Evolutionary conservation across 768 basidiomycete species (phyloP).

Genomic region (Tulasnella sp.): DNA sequence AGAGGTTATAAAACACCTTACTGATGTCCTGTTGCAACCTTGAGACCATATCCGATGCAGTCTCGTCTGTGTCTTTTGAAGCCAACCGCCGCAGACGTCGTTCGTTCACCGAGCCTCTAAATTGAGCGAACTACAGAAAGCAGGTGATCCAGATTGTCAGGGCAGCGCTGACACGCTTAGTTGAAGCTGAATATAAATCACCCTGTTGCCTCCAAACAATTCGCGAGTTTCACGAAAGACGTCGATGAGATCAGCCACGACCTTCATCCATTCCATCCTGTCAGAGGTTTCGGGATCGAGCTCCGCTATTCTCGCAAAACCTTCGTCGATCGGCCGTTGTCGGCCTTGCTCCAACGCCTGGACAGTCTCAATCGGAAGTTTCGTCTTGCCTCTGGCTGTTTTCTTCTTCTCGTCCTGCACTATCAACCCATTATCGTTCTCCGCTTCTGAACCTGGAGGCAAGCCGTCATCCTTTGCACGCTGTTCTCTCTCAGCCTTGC

Average conservation of each 20-base stretch:
- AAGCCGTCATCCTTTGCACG: background rate
- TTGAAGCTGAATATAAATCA: constrained; percentile 31
- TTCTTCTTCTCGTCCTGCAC: constrained; percentile 10
- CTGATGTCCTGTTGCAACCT: constrained; percentile 68
- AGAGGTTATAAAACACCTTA: constrained; percentile 25
- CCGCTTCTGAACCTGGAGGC: too few relatives aligned
- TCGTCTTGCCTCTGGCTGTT: background rate
- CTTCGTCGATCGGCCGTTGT: constrained; percentile 51
- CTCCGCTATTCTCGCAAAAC: constrained; percentile 50
- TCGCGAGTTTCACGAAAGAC: constrained; percentile 79
- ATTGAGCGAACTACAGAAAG: constrained; percentile 15
- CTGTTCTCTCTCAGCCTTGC: background rate
- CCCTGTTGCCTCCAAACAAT: constrained; percentile 69
- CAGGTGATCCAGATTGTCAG: background rate
- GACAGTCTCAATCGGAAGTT: constrained; percentile 45
- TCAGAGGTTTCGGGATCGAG: constrained; percentile 25
- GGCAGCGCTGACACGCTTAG: background rate
- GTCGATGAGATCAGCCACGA: constrained; percentile 80
- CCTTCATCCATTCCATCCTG: constrained; percentile 59
- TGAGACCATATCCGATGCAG: constrained; percentile 63
- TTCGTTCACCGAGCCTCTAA: constrained; percentile 6
- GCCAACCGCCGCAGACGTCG: constrained; percentile 6
- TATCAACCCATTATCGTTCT: too few relatives aligned
- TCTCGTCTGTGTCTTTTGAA: constrained; percentile 37
- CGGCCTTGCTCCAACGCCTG: constrained; percentile 53